Evolutionary conservation across 139 green algal species (phyloP), one percentile per base, ranked within the genome.

Genomic region (Chlamydomonas asymmetrica): DNA sequence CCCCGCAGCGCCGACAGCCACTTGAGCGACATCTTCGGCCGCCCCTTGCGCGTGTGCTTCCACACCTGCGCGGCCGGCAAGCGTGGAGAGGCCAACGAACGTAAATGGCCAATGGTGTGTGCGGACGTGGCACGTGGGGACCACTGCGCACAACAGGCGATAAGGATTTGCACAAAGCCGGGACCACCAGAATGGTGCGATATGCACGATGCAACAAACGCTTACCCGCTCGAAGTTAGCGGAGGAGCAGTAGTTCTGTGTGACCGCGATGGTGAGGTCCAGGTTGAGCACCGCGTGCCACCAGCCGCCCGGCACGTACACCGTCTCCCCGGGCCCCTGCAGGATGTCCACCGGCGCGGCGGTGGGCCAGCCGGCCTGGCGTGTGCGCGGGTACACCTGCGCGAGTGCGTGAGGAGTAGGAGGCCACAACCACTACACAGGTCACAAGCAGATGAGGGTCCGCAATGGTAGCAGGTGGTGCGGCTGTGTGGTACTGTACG

Each of bases 221-320:
- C 66, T 29, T 32, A 85, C 85, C 63, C 71, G 35, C 16, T 78
- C 61, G 73, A 97, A 97, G 75, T 92, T 97, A 43, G 82, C 63
- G 10, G 76, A 87, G 71, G 57, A 80, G n/a, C 64, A 75, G 65
- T 94, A 92, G 76, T 94, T 94, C 48, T 95, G 90, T 0, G 90
- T 95, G 13, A 97, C 87, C 2, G 91, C 92, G 6, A 95, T 48
- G 0, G 91, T 93, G 16, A 89, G 40, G 71, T 95, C 88, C 35
- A 97, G 77, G 69, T 97, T 97, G 2, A 97, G 75, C 31, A 76
- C 92, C 10, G 82, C 82, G 76, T 96, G 92, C 90, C 87, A 94
- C 91, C 92, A 96, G 32, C 91, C 88, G 25, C 79, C 80, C 0
- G 91, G 91, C 71, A 96, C 91, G 77, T 84, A 94, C 48, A 96